phyloP scores from a whole-genome alignment of 75 land plant species.

The Ceratopteris richardii region DNA sequence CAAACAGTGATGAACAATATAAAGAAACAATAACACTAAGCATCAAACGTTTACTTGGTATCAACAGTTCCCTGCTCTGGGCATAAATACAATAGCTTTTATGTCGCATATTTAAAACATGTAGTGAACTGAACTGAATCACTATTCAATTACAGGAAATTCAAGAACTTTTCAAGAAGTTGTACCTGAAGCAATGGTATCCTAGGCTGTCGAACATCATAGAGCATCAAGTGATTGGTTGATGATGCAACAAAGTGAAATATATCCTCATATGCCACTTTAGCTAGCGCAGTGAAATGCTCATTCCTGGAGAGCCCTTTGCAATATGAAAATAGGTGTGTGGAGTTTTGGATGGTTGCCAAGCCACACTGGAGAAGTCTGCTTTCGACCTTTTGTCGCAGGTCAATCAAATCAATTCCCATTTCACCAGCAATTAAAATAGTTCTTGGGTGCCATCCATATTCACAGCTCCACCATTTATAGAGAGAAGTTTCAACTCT shows the following conservation, averaged over 20 bases:
- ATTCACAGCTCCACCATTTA: slow-evolving; percentile 60
- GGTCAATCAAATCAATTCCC: slow-evolving; percentile 51
- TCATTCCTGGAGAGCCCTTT: slow-evolving; percentile 19
- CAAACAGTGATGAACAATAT: no score
- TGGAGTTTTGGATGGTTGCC: not conserved
- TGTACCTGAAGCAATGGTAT: slow-evolving; percentile 47
- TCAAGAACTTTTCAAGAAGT: no score
- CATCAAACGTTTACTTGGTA: no score
- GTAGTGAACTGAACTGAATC: no score
- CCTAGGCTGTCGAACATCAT: slow-evolving; percentile 53
- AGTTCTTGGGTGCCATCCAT: slow-evolving; percentile 65
- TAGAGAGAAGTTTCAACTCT: not conserved
- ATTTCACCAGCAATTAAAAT: slow-evolving; percentile 44
- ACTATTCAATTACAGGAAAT: no score
- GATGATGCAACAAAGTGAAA: slow-evolving; percentile 48
- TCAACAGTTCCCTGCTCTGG: no score
- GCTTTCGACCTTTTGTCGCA: slow-evolving; percentile 27
- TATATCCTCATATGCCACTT: slow-evolving; percentile 30
- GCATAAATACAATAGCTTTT: no score
- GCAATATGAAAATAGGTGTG: slow-evolving; percentile 2
- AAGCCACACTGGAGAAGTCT: slow-evolving; percentile 3
- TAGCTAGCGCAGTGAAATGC: slow-evolving; percentile 41
- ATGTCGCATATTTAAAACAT: no score
- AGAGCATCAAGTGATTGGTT: slow-evolving; percentile 39
- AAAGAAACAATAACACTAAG: no score